Base-by-base conservation (phyloP, 2,329 filamentous ascomycete species). In the Xylaria sp. region DNA sequence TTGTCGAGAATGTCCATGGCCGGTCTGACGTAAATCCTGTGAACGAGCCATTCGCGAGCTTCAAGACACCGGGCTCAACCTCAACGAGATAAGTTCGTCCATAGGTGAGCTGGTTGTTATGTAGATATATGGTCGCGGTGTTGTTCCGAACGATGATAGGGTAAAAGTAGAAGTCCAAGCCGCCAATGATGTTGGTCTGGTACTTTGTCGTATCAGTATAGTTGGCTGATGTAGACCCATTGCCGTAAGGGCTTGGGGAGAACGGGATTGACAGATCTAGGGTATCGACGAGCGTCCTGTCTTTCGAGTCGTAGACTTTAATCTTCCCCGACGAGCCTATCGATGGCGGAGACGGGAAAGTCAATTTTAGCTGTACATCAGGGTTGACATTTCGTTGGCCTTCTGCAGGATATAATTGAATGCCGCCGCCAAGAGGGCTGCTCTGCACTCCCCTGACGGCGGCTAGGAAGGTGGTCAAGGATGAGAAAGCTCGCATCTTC, bases 171-270 rank as follows among this genome's bases (percentile, higher is more conserved):
- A 65, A 65, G 54, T 65, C 62, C 12, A 65, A 35, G 1, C 62
- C 62, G 14, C 62, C 62, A 17, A 65, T 65, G 42, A 65, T 62
- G n/a, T 65, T 62, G 17, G 59, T 62, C 59, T 65, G 62, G 28
- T 65, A 65, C 50, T 65, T 62, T 3, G 59, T 65, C 14, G 59
- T 65, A 42, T 65, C 62, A 3, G 58, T 62, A 38, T 56, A 59
- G 21, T 65, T 62, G 28, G 59, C 62, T 25, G 53, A 55, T 12
- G 59, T 62, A 8, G 62, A 65, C 0, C 62, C 62, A 21, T 65
- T 65, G 8, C 54, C 62, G 14, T 62, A 65, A 5, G 54, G 62
- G 23, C 59, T 62, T 11, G 62, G 62, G 8, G 62, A 65, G 45
- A 59, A 62, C 2, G 62, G 62, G 9, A 65, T 42, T 4, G 62